Base-by-base conservation (phyloP, 2,329 filamentous ascomycete species). In the Huntiella savannae region DNA sequence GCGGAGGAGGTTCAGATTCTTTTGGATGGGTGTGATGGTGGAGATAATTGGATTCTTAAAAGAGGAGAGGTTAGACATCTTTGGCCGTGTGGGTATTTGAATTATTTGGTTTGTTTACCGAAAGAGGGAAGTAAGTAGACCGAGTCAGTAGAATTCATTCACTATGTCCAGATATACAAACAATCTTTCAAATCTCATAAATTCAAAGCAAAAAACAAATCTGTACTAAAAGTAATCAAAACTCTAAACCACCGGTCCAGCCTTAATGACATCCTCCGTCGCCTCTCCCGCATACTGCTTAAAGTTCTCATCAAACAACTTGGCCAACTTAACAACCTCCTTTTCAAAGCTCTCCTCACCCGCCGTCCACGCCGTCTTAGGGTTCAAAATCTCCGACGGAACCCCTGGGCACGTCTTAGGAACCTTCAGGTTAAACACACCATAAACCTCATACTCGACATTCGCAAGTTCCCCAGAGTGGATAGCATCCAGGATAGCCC, bases 391-490 rank as follows among this genome's bases (percentile, higher is more conserved):
- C 68, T 96, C 88, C 50, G 75, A 71, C 44, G 91, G 91, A 6
- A 98, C 91, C 59, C 79, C 79, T 53, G 82, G 77, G 74, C 88
- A 96, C 43, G 76, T 69, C 70, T 81, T 95, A 63, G 91, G 91
- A n/a, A 98, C 85, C 60, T 81, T 75, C 49, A 98, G 80, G 73
- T 95, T 94, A 79, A 98, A 98, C 53, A 86, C 79, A 36, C 86
- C 85, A 68, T 98, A 98, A 54, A 69, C 85, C 72, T 98, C 91
- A 68, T 84, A 98, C 65, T 93, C 81, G 52, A 75, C 80, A 57
- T 93, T 82, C 59, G 86, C 86, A 55, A 98, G 83, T 68, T 94
- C 85, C 56, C 91, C 91, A 45, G 77, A 87, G 79, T 98, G 91
- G 68, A 98, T 95, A 61, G 58, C 82, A 64, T 98, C 88, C 56